Evolutionary conservation across 129 eudicot species (phyloP), one percentile per base, ranked within the genome.

Genomic region (Centrapalus pauciflorus): DNA sequence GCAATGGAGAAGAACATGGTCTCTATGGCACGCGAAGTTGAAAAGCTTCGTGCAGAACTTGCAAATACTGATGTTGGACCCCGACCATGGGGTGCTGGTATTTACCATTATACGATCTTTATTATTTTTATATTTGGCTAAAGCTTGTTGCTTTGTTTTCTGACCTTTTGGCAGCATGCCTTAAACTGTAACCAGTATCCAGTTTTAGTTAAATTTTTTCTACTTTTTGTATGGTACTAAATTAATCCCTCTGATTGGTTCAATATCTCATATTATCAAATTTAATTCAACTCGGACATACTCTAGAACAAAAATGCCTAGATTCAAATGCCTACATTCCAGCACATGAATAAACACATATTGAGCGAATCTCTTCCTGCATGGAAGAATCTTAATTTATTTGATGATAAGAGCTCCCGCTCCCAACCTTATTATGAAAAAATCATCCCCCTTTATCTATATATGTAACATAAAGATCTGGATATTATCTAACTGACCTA

Each of bases 1-100:
- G 79, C 86, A 67, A 84, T 85, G 96, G 90, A 91, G 85, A 87
- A 85, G 79, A 87, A 85, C 64, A 64, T 90, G 90, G 68, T 82
- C 51, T 80, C 85, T 17, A 84, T 87, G 95, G 89, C 95, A 33
- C 93, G 95, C 2, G 97, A 90, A 76, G 86, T 87, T 52, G 97
- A 90, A 74, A 90, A 87, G 81, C 89, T 90, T 11, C 89, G 95
- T 14, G 82, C 93, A 14, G 97, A 87, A 71, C 87, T 80, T 70
- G 34, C 87, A 54, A 84, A 23, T 77, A 67, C 84, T 66, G 83
- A 83, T 78, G 84, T 66, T 61, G 79, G 95, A 80, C 69, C 86
- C 56, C 77, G 95, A 80, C 69, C 86, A 13, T 87, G 89, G 95
- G 65, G 64, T 72, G 67, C 87, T 76, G 97, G 97, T 90, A 72